Base-by-base conservation (phyloP, 2,329 filamentous ascomycete genomes). In the Xylariaceae sp. region DNA sequence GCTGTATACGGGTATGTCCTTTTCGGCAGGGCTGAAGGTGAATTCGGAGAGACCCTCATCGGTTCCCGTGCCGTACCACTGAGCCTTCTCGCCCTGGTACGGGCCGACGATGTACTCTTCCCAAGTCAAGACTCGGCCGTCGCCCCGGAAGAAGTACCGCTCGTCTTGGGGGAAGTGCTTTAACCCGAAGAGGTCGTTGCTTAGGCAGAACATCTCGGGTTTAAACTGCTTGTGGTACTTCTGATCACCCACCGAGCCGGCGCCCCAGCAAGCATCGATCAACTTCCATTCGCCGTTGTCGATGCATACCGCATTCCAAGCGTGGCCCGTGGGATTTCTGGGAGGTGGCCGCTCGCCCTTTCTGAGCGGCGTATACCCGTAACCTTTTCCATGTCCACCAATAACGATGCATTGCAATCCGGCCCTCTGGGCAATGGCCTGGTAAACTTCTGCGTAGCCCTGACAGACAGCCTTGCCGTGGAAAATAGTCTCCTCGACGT, bases 301-400 rank as follows among this genome's bases (percentile, higher is more conserved):
- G 56, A 98, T 91, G 49, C 86, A 83, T 6, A 97, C 91, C 0
- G 90, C 93, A 68, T 96, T 97, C 95, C 95, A 97, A 0, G 95
- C 93, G 73, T 98, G 93, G 1, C 84, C 83, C 4, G 75, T 80
- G 0, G 83, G 75, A 50, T 87, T 77, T 19, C 81, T 82, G 0
- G 85, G 81, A 2, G 93, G 93, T 0, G 89, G 71, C 0, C 82
- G 77, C 50, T 89, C 79, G 2, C 89, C 89, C 0, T 85, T 81
- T 40, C 80, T 77, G 7, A 92, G 74, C 0, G 85, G 73, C 0
- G 70, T 72, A 73, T 92, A 88, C 1, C 92, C 90, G 64, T 82
- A 93, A 0, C 95, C 95, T 73, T 98, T 98, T 32, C 93, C 91
- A 64, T 95, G 89, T 1, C 93, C 92, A 1, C 78, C 76, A 1